Evolutionary conservation across 306 rosid species (phyloP).

Genomic region (Notholithocarpus densiflorus): DNA sequence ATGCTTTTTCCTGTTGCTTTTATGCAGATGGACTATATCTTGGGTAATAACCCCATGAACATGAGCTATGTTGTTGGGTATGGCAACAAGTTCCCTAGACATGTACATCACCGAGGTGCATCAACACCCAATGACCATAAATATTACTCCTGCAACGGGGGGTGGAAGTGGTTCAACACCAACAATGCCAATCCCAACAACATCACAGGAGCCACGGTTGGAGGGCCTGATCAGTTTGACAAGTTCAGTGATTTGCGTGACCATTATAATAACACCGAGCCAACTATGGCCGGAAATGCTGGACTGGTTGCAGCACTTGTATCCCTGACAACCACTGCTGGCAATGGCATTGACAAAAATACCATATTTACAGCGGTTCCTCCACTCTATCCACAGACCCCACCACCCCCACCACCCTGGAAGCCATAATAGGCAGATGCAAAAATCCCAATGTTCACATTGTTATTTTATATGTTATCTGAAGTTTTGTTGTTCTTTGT

Average conservation of each 20-base stretch:
- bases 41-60: conserved; percentile 66
- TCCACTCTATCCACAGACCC: conserved; percentile 48
- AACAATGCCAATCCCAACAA: conserved; percentile 39
- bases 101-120: conserved; percentile 61
- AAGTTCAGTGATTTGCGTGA: conserved; percentile 43
- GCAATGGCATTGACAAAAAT: conserved; percentile 43
- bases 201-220: conserved; percentile 68
- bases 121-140: conserved; percentile 49
- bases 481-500: not conserved
- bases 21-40: conserved; percentile 54
- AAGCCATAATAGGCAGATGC: conserved; percentile 32
- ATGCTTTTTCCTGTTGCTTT: not conserved
- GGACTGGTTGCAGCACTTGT: conserved; percentile 65
- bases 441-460: not conserved
- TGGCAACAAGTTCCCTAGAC: conserved; percentile 48
- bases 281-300: conserved; percentile 65
- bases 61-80: conserved; percentile 67
- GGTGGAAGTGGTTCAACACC: conserved; percentile 53
- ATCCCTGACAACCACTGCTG: conserved; percentile 44
- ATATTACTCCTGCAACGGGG: conserved; percentile 43
- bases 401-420: conserved; percentile 70
- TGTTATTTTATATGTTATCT: not conserved
- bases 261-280: conserved; percentile 43
- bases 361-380: conserved; percentile 62
- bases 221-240: conserved; percentile 58